A percentile compares a stretch with the other conserved stretches of the same genome.
Evolutionary conservation across 805 yeast species (phyloP).

Genomic region (Candida anglica): DNA sequence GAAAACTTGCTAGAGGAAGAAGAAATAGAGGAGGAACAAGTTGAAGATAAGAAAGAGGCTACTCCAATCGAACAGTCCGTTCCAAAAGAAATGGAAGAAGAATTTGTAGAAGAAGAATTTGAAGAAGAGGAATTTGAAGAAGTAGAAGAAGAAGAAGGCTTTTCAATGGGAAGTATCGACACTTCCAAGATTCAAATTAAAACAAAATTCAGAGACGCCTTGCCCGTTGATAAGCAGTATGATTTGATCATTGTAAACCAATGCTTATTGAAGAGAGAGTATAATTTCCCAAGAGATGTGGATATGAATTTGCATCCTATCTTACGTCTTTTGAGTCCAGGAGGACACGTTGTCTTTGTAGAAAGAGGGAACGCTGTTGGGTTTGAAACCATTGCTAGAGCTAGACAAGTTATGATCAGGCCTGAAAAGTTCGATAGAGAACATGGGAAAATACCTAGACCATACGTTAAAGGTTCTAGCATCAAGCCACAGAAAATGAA

Average conservation of each 20-base stretch:
- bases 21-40: conserved; percentile 13
- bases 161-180: conserved; percentile 43
- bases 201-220: conserved; percentile 51
- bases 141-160: conserved; percentile 3
- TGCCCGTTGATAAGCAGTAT: conserved; percentile 54
- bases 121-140: conserved; percentile 8
- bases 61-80: conserved; percentile 13
- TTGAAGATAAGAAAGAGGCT: conserved; percentile 8
- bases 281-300: conserved; percentile 65
- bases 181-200: conserved; percentile 50
- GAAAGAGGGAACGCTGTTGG: conserved; percentile 92
- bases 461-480: conserved; percentile 53
- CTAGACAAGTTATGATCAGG: conserved; percentile 84
- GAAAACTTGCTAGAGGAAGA: conserved; percentile 22
- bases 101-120: conserved; percentile 10
- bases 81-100: conserved; percentile 11
- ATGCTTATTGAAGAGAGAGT: conserved; percentile 60
- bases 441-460: conserved; percentile 64
- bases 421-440: conserved; percentile 64
- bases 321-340: conserved; percentile 62
- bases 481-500: conserved; percentile 35
- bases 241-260: conserved; percentile 84
- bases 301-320: conserved; percentile 63
- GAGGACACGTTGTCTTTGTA: conserved; percentile 72
- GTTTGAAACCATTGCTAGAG: conserved; percentile 83